A percentile compares a stretch with the other conserved stretches of the same genome.
phyloP scores from a whole-genome alignment of 2,329 filamentous ascomycete genomes.

The Alternaria arbusti region DNA sequence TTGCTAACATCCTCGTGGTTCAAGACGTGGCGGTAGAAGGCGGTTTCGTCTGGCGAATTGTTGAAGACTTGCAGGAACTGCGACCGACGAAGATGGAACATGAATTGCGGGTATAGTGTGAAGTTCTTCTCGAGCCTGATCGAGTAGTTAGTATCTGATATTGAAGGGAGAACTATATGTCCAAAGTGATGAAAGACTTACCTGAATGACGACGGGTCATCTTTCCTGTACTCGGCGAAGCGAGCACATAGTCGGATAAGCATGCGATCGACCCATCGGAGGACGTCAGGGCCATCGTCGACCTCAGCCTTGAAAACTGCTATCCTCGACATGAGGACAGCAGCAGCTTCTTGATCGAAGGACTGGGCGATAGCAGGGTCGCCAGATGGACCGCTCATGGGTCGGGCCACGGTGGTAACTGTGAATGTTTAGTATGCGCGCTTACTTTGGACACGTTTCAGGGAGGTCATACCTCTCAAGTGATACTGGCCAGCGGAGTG shows the following conservation, averaged over 20 bases:
- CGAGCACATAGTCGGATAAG: slow-evolving; percentile 93
- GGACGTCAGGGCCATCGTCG: slow-evolving; percentile 96
- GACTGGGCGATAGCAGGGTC: slow-evolving; percentile 95
- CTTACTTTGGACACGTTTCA: background rate
- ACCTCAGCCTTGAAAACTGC: slow-evolving; percentile 99
- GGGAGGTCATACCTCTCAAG: slow-evolving; percentile 61
- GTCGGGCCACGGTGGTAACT: slow-evolving; percentile 91
- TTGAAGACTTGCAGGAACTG: slow-evolving; percentile 99
- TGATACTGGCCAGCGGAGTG: slow-evolving; percentile 97
- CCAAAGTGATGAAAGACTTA: slow-evolving; percentile 46
- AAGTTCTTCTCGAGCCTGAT: slow-evolving; percentile 90
- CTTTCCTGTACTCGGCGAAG: slow-evolving; percentile 97
- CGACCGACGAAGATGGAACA: slow-evolving; percentile 97
- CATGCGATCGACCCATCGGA: slow-evolving; percentile 98
- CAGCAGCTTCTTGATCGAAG: slow-evolving; percentile 97
- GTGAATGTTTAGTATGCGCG: slow-evolving; percentile 14
- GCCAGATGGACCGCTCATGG: slow-evolving; percentile 89
- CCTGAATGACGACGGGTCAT: slow-evolving; percentile 93
- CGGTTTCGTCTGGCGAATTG: slow-evolving; percentile 97
- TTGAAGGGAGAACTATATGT: background rate
- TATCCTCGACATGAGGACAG: slow-evolving; percentile 98
- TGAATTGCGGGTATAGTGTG: slow-evolving; percentile 97
- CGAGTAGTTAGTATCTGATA: background rate
- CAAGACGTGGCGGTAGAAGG: slow-evolving; percentile 96
- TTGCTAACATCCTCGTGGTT: slow-evolving; percentile 98